These are phyloP conservation scores for Candida insectalens DNA, from an alignment of 805 yeast species.

Conservation along the genomic window DNA sequence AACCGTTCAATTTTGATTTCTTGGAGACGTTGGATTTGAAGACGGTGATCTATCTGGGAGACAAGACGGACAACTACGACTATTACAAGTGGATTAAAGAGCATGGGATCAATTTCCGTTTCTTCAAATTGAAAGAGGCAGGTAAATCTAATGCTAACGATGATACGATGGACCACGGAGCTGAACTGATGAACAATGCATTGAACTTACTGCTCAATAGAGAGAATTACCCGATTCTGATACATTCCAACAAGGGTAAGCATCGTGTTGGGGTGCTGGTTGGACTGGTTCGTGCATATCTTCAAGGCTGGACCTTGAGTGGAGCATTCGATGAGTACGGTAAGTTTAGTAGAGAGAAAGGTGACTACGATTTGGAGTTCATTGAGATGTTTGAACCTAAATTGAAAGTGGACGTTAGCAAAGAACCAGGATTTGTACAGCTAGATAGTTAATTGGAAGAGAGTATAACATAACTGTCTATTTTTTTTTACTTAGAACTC, in stretches of 20 bases:
- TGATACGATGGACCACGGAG: slow-evolving; percentile 34
- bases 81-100: slow-evolving; percentile 62
- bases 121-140: slow-evolving; percentile 45
- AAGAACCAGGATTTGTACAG: slow-evolving; percentile 58
- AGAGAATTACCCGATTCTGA: slow-evolving; percentile 75
- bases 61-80: slow-evolving; percentile 54
- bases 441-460: not conserved
- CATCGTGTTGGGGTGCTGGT: slow-evolving; percentile 90
- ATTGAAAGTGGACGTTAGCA: slow-evolving; percentile 34
- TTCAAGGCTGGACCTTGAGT: slow-evolving; percentile 90
- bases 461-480: too few relatives aligned
- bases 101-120: slow-evolving; percentile 35
- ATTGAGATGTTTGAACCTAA: slow-evolving; percentile 74
- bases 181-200: slow-evolving; percentile 46
- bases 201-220: slow-evolving; percentile 46
- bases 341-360: slow-evolving; percentile 87
- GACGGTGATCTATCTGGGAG: slow-evolving; percentile 79
- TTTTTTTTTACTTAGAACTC: not conserved
- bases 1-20: slow-evolving; percentile 76
- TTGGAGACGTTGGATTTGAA: slow-evolving; percentile 56
- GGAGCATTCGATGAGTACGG: slow-evolving; percentile 92
- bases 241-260: slow-evolving; percentile 96
- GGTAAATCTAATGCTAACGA: slow-evolving; percentile 4
- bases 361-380: slow-evolving; percentile 83
- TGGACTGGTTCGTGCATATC: slow-evolving; percentile 76